Evolutionary conservation across 176 grass and related monocot species (phyloP).

Genomic region (Triticum monococcum): DNA sequence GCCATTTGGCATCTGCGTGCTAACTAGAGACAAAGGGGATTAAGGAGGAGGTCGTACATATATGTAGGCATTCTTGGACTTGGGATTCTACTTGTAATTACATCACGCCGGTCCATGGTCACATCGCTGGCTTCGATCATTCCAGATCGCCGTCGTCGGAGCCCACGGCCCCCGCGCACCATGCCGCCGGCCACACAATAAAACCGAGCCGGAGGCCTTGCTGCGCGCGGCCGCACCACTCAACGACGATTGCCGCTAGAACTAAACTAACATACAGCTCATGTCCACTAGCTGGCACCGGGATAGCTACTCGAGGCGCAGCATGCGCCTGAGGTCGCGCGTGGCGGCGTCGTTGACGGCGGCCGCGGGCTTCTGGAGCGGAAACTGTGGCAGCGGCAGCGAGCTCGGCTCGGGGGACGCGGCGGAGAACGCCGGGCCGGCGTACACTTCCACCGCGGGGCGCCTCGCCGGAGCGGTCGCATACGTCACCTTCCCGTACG

Average conservation of each 20-base stretch:
- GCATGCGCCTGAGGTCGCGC: slow-evolving; percentile 42
- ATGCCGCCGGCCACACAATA: slow-evolving; percentile 43
- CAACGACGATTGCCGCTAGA: slow-evolving; percentile 6
- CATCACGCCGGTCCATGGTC: background rate
- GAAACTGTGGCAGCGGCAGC: slow-evolving; percentile 58
- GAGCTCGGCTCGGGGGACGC: slow-evolving; percentile 54
- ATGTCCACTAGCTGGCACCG: too few species aligned
- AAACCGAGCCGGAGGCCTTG: slow-evolving; percentile 40
- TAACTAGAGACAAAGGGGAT: background rate
- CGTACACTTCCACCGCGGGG: slow-evolving; percentile 39
- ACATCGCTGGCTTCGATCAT: slow-evolving; percentile 4
- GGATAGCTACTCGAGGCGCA: slow-evolving; percentile 29
- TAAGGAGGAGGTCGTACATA: background rate
- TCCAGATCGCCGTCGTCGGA: slow-evolving; percentile 17
- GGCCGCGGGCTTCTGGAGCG: slow-evolving; percentile 1
- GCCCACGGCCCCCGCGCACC: background rate
- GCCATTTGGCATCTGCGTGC: background rate
- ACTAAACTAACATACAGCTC: slow-evolving; percentile 19
- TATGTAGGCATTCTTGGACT: background rate
- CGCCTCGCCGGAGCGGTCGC: background rate
- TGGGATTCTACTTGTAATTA: slow-evolving; percentile 1
- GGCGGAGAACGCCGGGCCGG: slow-evolving; percentile 51
- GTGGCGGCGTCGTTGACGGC: slow-evolving; percentile 11
- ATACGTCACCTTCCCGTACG: background rate
- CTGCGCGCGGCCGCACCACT: slow-evolving; percentile 1